Evolutionary conservation across 208 protist species (phyloP).

Genomic region (Polymyxa betae): DNA sequence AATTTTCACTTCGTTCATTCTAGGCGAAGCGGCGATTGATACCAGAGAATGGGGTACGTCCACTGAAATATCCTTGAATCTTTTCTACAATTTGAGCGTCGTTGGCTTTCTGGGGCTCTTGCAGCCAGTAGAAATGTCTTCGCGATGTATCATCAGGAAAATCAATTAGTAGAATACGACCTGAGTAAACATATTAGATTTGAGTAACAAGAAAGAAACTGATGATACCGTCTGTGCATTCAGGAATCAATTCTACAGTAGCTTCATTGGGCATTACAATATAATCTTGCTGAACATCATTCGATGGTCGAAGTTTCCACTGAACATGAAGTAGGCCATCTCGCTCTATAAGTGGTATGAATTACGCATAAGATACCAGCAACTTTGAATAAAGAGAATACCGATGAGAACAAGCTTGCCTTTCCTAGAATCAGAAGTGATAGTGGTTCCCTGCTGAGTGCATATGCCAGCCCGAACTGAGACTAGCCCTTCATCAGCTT

Average conservation of each 20-base stretch:
- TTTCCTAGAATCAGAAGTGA: not conserved
- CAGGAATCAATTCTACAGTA: not conserved
- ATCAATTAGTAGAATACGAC: not conserved
- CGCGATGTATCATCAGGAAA: not conserved
- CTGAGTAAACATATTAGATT: not conserved
- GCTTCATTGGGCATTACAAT: not conserved
- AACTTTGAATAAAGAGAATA: not conserved
- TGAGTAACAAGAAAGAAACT: not conserved
- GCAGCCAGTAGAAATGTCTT: not conserved
- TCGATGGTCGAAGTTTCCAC: not conserved
- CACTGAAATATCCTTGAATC: not conserved
- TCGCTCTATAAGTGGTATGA: not conserved
- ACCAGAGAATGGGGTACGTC: not conserved
- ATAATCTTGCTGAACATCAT: not conserved
- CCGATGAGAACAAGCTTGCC: not conserved
- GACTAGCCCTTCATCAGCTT: not conserved
- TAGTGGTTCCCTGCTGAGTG: not conserved
- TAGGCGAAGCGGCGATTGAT: not conserved
- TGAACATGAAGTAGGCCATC: not conserved
- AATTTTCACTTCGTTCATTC: too few species aligned
- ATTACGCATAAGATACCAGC: not conserved
- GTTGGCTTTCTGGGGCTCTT: not conserved
- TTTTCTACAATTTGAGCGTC: not conserved
- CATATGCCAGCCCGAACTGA: not conserved
- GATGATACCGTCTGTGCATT: slow-evolving; percentile 1